phyloP scores from a whole-genome alignment of 805 yeast species.

The Yarrowia sp. region DNA sequence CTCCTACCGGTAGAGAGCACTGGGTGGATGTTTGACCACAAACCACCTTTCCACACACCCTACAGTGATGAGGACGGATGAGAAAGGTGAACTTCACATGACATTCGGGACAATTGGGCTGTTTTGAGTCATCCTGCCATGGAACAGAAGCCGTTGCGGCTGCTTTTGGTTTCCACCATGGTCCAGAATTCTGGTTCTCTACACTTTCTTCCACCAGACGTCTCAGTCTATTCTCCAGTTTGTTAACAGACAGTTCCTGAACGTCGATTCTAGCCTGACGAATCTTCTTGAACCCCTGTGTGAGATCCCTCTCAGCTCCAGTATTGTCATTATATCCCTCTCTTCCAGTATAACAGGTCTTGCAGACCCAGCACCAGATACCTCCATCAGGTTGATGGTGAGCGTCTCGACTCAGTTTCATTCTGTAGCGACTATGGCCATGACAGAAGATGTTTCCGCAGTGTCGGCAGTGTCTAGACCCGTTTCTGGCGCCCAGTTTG shows the following conservation, averaged over 20 bases:
- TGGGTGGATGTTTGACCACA: constrained; percentile 69
- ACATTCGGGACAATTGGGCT: constrained; percentile 70
- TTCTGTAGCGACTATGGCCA: constrained; percentile 63
- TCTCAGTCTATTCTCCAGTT: constrained; percentile 65
- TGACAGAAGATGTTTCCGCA: constrained; percentile 79
- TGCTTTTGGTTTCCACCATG: constrained; percentile 38
- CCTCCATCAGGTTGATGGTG: constrained; percentile 59
- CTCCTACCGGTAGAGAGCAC: constrained; percentile 78
- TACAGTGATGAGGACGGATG: constrained; percentile 85
- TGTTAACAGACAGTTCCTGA: constrained; percentile 60
- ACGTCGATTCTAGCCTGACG: constrained; percentile 59
- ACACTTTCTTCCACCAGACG: constrained; percentile 43
- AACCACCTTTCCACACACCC: constrained; percentile 83
- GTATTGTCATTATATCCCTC: constrained; percentile 59
- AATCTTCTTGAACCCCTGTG: constrained; percentile 52
- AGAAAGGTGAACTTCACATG: constrained; percentile 61
- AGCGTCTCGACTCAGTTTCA: constrained; percentile 59
- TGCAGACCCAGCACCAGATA: constrained; percentile 75
- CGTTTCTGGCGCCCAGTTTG: constrained; percentile 59
- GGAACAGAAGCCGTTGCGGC: constrained; percentile 49
- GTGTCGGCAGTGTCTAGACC: constrained; percentile 71
- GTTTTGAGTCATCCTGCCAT: constrained; percentile 68
- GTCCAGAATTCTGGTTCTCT: constrained; percentile 42
- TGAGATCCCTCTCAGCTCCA: constrained; percentile 58
- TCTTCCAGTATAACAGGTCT: constrained; percentile 61